Evolutionary conservation across 352 stramenopile species (phyloP).

Genomic region (Globisporangium perplexum): DNA sequence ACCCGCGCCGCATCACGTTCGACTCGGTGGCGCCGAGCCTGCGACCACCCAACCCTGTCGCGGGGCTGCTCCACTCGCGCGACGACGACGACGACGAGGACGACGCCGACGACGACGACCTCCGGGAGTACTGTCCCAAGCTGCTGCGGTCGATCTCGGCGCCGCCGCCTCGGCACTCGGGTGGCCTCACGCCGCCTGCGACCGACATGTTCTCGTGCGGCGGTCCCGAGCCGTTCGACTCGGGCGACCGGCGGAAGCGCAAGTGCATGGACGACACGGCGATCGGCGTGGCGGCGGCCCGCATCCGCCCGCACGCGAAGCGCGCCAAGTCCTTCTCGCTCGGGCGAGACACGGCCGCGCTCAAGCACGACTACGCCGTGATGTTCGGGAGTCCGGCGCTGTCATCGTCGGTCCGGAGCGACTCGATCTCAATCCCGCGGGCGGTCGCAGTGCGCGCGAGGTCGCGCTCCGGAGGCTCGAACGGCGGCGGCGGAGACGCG

Average conservation of each 20-base stretch:
- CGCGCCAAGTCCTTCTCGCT: constrained; percentile 41
- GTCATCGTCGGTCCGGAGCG: constrained; percentile 14
- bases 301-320: constrained; percentile 51
- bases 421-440: constrained; percentile 52
- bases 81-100: constrained; percentile 8
- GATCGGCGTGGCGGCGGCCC: constrained; percentile 18
- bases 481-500: not conserved
- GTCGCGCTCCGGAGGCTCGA: not conserved
- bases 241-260: constrained; percentile 47
- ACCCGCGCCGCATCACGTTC: constrained; percentile 9
- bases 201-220: constrained; percentile 6
- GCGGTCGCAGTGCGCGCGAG: constrained; percentile 3
- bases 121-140: constrained; percentile 3
- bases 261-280: constrained; percentile 35
- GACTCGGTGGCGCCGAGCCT: not conserved
- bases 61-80: constrained; percentile 11
- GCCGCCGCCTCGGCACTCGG: not conserved
- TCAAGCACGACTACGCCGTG: constrained; percentile 6
- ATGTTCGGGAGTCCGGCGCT: constrained; percentile 7
- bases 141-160: constrained; percentile 8
- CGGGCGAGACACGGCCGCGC: constrained; percentile 18
- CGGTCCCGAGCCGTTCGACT: constrained; percentile 18
- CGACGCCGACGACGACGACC: constrained; percentile 3
- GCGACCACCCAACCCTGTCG: constrained; percentile 13
- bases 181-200: constrained; percentile 1